Evolutionary conservation across 2,329 filamentous ascomycete genomes (phyloP), one percentile per base, ranked within the genome.

Genomic region (Rhynchosporium agropyri): DNA sequence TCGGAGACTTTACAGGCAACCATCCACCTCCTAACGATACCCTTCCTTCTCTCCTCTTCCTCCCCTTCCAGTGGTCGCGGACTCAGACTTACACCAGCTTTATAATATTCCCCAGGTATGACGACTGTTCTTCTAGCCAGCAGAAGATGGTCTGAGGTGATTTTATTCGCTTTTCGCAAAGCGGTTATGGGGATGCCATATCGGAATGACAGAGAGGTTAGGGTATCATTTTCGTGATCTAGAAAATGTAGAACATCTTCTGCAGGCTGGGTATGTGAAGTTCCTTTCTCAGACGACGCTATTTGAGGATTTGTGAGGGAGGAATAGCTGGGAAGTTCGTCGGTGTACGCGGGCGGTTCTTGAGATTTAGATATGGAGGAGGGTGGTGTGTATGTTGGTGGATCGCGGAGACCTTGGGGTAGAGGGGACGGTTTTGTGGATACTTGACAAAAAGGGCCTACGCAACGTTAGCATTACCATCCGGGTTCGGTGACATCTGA

Each of bases 191-290:
- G 88, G 0, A 94, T 86, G 53, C 81, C 80, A 72, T 95, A 95
- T 29, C 85, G 83, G 6, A 95, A 79, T 0, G 89, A 88, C 15
- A 95, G 78, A 1, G 88, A 89, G 26, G 79, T 70, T 67, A 94
- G 77, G 9, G 83, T 87, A 73, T 95, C 91, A 65, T 83, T 80
- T n/a, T 79, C 77, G 62, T 89, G 87, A 70, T 90, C 80, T 55
- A 95, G 79, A 75, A 92, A 92, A 74, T 95, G 91, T 13, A 93
- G 78, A 2, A 86, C 85, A 74, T 92, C 89, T 63, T 84, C 80
- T n/a, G 79, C 78, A 3, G 75, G 72, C 42, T 64, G 59, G 71
- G 68, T 54, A 53, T 58, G 29, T 43, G 54, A 59, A 4, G 71
- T 58, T 4, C 71, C 57, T 33, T 66, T 73, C 66, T 67, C 73